A percentile compares a stretch with the other conserved stretches of the same genome.
phyloP scores from a whole-genome alignment of 441 rosid genomes.

The Biscutella laevigata region DNA sequence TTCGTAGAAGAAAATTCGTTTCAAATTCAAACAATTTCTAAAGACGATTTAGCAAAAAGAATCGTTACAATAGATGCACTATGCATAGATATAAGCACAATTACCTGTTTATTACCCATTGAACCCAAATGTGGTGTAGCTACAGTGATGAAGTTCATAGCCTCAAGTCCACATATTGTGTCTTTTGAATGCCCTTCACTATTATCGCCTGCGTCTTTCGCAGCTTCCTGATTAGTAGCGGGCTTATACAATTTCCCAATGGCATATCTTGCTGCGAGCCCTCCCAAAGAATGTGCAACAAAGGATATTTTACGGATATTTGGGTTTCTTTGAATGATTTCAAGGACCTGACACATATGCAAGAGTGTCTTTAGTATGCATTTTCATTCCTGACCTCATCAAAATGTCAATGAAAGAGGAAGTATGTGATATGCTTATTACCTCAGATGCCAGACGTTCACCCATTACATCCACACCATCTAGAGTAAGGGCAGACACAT shows the following conservation, averaged over 20 bases:
- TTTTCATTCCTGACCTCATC: too few species aligned
- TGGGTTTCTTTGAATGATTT: slow-evolving; percentile 53
- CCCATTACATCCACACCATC: slow-evolving; percentile 99
- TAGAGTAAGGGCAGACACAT: slow-evolving; percentile 47
- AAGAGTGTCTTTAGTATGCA: too few species aligned
- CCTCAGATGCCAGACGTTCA: slow-evolving; percentile 82
- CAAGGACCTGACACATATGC: slow-evolving; percentile 86
- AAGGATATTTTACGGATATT: slow-evolving; percentile 71
- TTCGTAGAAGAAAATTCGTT: neutral
- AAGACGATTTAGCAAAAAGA: neutral
- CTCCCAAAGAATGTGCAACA: slow-evolving; percentile 96
- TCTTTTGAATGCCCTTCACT: slow-evolving; percentile 30
- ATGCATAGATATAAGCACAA: neutral
- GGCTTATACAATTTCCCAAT: slow-evolving; percentile 81
- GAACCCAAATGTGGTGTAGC: slow-evolving; percentile 98
- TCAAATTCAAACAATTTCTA: neutral
- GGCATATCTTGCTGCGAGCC: slow-evolving; percentile 86
- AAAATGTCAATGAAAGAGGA: too few species aligned
- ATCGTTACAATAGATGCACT: neutral
- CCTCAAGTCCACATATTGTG: slow-evolving; percentile 72
- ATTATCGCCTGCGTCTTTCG: slow-evolving; percentile 21
- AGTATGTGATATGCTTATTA: slow-evolving; percentile 7
- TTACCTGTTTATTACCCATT: slow-evolving; percentile 90
- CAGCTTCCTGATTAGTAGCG: slow-evolving; percentile 26
- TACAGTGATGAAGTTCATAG: slow-evolving; percentile 78